A percentile compares a stretch with the other conserved stretches of the same genome.
phyloP scores from a whole-genome alignment of 306 rosid genomes.

The Cucumis melo region DNA sequence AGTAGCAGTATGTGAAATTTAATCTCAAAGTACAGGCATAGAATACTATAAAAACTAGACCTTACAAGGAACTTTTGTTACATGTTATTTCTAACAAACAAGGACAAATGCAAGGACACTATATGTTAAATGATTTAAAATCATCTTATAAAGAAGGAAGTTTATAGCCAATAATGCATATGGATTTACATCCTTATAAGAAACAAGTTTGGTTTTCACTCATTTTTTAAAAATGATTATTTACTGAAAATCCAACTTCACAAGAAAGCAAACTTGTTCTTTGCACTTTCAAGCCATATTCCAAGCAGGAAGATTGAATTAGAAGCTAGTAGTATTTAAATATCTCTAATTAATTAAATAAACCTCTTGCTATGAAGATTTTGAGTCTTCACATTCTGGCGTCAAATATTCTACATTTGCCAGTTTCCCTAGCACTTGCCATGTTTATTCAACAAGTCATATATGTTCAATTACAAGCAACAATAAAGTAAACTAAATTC shows the following conservation, averaged over 20 bases:
- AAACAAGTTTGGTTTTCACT: background rate
- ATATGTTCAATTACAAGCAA: slow-evolving; percentile 32
- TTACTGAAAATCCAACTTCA: background rate
- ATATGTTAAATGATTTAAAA: background rate
- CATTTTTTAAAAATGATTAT: background rate
- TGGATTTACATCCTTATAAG: background rate
- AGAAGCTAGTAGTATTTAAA: slow-evolving; percentile 62
- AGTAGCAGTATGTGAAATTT: background rate
- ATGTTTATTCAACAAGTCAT: slow-evolving; percentile 80
- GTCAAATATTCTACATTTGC: slow-evolving; percentile 57
- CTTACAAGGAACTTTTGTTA: background rate
- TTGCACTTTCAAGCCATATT: slow-evolving; percentile 90
- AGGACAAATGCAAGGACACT: background rate
- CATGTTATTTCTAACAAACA: background rate
- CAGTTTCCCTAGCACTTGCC: slow-evolving; percentile 78
- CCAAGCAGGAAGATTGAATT: slow-evolving; percentile 76
- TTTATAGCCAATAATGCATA: background rate
- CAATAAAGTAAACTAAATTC: background rate
- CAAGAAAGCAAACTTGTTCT: slow-evolving; percentile 5
- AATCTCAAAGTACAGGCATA: background rate
- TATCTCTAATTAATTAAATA: slow-evolving; percentile 64
- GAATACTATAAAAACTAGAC: background rate
- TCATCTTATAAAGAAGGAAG: background rate
- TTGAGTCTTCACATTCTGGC: slow-evolving; percentile 38
- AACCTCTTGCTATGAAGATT: slow-evolving; percentile 40